Percentiles rank a stretch among this genome's conserved stretches.
Evolutionary conservation across 169 alveolate species (phyloP).

Genomic region (Plasmodium gaboni): DNA sequence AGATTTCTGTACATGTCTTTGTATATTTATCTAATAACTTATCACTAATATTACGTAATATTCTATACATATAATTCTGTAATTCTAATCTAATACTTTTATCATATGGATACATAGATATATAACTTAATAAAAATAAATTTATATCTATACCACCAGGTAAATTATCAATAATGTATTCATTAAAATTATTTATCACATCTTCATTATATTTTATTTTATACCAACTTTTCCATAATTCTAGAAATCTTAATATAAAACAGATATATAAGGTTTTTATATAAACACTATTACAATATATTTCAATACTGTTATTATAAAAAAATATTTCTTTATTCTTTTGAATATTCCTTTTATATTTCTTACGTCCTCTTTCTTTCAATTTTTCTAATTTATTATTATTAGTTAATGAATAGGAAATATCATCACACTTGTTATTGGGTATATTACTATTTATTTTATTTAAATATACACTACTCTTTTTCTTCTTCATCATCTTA

Average conservation of each 20-base stretch:
- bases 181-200: constrained; percentile 16
- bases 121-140: constrained; percentile 72
- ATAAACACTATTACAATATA: constrained; percentile 52
- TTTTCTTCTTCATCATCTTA: not conserved
- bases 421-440: too few species aligned
- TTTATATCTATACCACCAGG: constrained; percentile 12
- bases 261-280: constrained; percentile 71
- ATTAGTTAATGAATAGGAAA: not conserved
- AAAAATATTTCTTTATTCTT: not conserved
- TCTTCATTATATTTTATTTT: constrained; percentile 20
- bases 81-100: constrained; percentile 62
- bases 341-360: not conserved
- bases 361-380: not conserved
- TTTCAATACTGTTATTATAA: constrained; percentile 18
- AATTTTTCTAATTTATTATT: not conserved
- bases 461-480: too few species aligned
- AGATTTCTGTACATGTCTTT: constrained; percentile 41
- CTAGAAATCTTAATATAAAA: constrained; percentile 43
- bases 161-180: constrained; percentile 33
- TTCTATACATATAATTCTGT: constrained; percentile 32
- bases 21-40: constrained; percentile 38
- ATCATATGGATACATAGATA: constrained; percentile 77
- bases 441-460: too few species aligned
- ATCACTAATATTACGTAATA: constrained; percentile 19
- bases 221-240: constrained; percentile 17